Percentiles rank a stretch among this genome's conserved stretches.
These are phyloP conservation scores for Forsythia viridissima DNA, from an alignment of 257 asterid species.

Conservation along the genomic window DNA sequence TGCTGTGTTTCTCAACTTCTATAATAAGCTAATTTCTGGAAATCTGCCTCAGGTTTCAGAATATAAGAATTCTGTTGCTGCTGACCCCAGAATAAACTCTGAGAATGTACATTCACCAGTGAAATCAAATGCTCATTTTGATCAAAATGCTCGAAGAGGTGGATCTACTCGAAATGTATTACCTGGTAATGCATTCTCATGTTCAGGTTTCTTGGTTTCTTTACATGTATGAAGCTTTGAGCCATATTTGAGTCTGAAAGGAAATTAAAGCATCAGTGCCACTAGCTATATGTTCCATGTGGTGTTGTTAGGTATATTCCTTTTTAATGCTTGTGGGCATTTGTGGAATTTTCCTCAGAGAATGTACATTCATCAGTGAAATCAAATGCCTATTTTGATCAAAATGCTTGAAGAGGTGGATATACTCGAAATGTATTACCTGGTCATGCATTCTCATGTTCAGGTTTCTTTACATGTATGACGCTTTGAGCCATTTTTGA, in stretches of 20 bases:
- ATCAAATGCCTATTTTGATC: conserved; percentile 47
- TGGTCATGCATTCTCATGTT: conserved; percentile 48
- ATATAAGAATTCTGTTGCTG: conserved; percentile 40
- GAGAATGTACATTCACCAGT: conserved; percentile 40
- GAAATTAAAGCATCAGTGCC: background rate
- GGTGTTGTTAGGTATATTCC: background rate
- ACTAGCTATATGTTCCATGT: background rate
- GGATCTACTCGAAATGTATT: conserved; percentile 50
- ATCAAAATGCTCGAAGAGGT: conserved; percentile 60
- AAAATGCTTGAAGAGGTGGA: conserved; percentile 57
- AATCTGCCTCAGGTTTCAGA: conserved; percentile 56
- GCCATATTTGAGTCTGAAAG: background rate
- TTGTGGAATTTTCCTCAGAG: conserved; percentile 22
- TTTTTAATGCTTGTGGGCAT: background rate
- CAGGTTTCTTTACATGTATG: background rate
- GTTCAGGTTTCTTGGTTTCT: conserved; percentile 10
- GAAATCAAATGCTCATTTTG: conserved; percentile 45
- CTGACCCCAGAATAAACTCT: conserved; percentile 47
- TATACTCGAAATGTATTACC: conserved; percentile 48
- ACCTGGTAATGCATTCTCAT: conserved; percentile 52
- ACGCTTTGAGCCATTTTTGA: background rate
- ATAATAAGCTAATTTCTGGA: background rate
- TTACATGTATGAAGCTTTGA: background rate
- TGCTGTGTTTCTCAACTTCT: background rate
- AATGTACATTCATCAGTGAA: conserved; percentile 39